Evolutionary conservation across 2,329 filamentous ascomycete genomes (phyloP).

Genomic region (Aureobasidium uvarum): DNA sequence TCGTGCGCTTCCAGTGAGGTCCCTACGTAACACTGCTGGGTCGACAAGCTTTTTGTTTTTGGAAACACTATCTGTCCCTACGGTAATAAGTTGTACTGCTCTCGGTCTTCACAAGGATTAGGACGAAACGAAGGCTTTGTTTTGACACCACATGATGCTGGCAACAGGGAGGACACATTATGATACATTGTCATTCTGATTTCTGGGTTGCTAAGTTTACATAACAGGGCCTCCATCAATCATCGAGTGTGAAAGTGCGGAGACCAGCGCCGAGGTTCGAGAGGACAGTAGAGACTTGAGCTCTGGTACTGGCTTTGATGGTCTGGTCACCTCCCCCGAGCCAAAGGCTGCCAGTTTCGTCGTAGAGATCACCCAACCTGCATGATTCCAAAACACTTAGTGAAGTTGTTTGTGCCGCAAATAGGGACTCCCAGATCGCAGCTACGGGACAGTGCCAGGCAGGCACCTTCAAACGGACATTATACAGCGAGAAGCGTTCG

Average conservation of each 20-base stretch:
- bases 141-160: neutral
- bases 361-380: neutral
- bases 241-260: neutral
- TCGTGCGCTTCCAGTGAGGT: neutral
- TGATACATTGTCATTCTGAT: neutral
- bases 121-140: neutral
- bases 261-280: neutral
- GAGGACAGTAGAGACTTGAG: neutral
- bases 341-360: neutral
- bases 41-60: neutral
- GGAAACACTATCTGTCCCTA: neutral
- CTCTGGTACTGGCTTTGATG: neutral
- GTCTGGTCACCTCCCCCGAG: constrained; percentile 1
- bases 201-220: neutral
- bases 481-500: too few relatives aligned
- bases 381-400: neutral
- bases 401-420: neutral
- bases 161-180: neutral
- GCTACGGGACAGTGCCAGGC: too few relatives aligned
- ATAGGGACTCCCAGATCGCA: neutral
- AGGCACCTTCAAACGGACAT: too few relatives aligned
- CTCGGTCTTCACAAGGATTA: neutral
- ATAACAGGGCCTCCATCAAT: neutral
- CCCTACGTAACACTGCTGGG: neutral
- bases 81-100: neutral